Evolutionary conservation across 306 rosid genomes (phyloP).

Genomic region (Amphicarpaea edgeworthii): DNA sequence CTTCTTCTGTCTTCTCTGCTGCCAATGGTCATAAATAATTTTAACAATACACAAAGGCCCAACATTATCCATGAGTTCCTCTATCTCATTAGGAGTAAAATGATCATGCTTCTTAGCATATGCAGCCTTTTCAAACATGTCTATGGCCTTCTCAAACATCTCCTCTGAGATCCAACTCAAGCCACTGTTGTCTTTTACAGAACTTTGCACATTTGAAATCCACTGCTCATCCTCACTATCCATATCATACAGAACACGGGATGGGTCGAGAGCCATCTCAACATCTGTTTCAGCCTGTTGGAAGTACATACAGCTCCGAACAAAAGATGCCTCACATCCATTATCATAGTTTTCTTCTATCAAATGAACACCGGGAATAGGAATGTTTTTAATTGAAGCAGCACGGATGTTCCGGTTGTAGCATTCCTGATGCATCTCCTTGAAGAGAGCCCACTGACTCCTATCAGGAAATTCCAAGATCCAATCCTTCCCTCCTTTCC

Average conservation of each 20-base stretch:
- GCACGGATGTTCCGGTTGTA: constrained; percentile 88
- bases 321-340: constrained; percentile 60
- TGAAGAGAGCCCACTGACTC: constrained; percentile 93
- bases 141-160: constrained; percentile 82
- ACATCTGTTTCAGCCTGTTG: constrained; percentile 82
- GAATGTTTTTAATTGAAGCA: constrained; percentile 87
- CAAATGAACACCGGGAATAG: constrained; percentile 90
- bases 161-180: constrained; percentile 60
- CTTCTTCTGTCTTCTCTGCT: constrained; percentile 68
- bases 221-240: constrained; percentile 95
- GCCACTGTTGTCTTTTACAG: constrained; percentile 50
- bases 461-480: constrained; percentile 89
- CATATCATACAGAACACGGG: constrained; percentile 85
- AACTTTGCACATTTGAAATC: constrained; percentile 56
- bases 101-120: constrained; percentile 65
- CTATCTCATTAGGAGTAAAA: constrained; percentile 79
- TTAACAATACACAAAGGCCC: constrained; percentile 57
- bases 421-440: constrained; percentile 97
- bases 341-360: constrained; percentile 77
- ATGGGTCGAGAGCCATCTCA: constrained; percentile 90
- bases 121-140: constrained; percentile 91
- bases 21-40: constrained; percentile 81
- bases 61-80: constrained; percentile 63
- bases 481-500: constrained; percentile 99
- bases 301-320: constrained; percentile 75